Evolutionary conservation across 306 rosid genomes (phyloP), one percentile per base, ranked within the genome.

Genomic region (Medicago lupulina): DNA sequence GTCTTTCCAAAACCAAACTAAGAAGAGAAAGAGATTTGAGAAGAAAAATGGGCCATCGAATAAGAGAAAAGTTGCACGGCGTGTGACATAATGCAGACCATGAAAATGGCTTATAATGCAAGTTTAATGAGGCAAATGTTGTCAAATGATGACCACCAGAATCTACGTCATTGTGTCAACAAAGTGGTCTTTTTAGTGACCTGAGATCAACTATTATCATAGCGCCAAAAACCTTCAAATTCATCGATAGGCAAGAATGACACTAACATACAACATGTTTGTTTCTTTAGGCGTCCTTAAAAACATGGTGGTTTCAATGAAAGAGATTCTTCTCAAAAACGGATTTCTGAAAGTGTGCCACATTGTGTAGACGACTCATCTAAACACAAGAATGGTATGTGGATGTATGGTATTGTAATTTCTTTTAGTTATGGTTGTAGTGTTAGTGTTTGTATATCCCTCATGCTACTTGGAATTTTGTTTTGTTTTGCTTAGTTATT

Each of bases 1-100:
- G 68, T 82, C 92, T 41, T 86, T 85, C 84, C 91, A 88, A 71
- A 91, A 87, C 67, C 88, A 90, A 82, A 59, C 18, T 41, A 85
- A 87, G 84, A 93, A 92, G 84, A 90, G 82, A 12, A 82, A 90
- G 89, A 87, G 85, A 16, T 77, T 58, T 55, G 89, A 83, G 67
- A 90, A 76, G 88, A 88, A 73, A 58, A 87, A 14, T 36, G 90
- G 93, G 54, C 62, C 36, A 17, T 58, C 86, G 5, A 91, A 84
- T 67, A 90, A 14, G 87, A 86, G 87, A 77, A 87, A 76, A 76
- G 75, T 89, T 76, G 54, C 63, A 0, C 16, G 79, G 0, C 12
- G 79, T 5, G 87, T 82, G 80, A 80, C 78, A n/a, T 79, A 71
- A 61, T 61, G 51, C 74, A 15, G 65, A 44, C 63, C 16, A 61